Base-by-base conservation (phyloP, 2,329 filamentous ascomycete species). In the Claviceps capensis region DNA sequence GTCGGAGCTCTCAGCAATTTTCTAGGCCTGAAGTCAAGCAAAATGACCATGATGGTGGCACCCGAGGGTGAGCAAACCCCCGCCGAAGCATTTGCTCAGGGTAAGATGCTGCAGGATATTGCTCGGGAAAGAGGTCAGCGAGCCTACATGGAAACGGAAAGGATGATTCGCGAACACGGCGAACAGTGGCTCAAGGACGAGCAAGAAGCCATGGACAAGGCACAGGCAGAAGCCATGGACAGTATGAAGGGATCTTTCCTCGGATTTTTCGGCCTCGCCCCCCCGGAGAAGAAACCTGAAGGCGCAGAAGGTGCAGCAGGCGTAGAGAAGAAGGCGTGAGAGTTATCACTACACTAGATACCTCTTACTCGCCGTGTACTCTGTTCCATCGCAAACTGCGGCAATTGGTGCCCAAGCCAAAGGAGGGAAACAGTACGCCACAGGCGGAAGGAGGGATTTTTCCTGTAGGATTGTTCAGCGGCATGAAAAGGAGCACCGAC, bases 101-200 rank as follows among this genome's bases (percentile, higher is more conserved):
- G 91, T 61, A 98, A 97, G 79, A 96, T 97, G 88, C 74, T 96
- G 58, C 89, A 90, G 69, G 93, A 98, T 64, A 83, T 95, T 67
- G 89, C 93, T 49, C 83, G 93, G 48, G 93, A 98, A 71, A 80
- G 89, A 48, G 93, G 93, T 37, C 86, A 90, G 71, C 84, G 85
- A 67, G 86, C 90, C 69, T 98, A 97, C 69, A 81, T 95, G 73
- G 71, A 83, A 59, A 77, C 97, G 56, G 91, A 97, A 69, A 84
- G 83, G 69, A 86, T 95, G 72, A 95, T 98, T 61, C 79, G 85
- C 47, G 86, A 94, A 68, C 93, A 97, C 65, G 93, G 90, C 50
- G 88, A 91, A 67, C 88, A 91, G 72, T 96, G 90, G 88, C 75
- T 98, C 60, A 90, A 90, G 74, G 91, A 97, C 68, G 90, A 95